Evolutionary conservation across 1,139 yeast species (phyloP).

Genomic region (Barnettozyma hawaiiensis): DNA sequence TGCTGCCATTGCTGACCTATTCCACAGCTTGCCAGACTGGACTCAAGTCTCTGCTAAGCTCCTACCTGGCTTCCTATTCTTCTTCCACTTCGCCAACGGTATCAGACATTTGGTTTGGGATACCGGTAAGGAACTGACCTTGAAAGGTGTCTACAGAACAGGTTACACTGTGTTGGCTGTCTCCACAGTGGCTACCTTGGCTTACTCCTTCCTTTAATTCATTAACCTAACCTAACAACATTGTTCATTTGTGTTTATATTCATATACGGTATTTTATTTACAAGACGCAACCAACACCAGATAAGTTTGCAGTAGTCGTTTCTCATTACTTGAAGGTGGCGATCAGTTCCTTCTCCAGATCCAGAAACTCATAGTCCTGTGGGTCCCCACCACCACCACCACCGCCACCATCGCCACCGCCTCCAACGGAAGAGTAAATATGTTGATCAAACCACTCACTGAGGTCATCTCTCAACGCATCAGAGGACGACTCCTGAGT

Average conservation of each 20-base stretch:
- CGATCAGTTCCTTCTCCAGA: background rate
- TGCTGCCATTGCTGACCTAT: constrained; percentile 46
- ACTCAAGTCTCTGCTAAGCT: constrained; percentile 64
- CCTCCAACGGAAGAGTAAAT: no score
- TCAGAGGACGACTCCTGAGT: constrained; percentile 2
- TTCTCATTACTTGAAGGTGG: constrained; percentile 1
- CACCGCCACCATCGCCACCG: no score
- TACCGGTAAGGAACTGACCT: constrained; percentile 66
- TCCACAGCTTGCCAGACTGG: constrained; percentile 54
- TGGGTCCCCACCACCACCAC: background rate
- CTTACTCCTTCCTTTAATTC: constrained; percentile 36
- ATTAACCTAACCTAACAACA: no score
- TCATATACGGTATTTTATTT: constrained; percentile 6
- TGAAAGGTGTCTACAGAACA: constrained; percentile 87
- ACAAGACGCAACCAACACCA: no score
- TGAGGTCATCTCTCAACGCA: background rate
- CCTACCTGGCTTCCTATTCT: constrained; percentile 73
- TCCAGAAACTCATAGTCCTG: constrained; percentile 2
- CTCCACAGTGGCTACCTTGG: constrained; percentile 61
- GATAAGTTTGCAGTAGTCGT: background rate
- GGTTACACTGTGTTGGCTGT: constrained; percentile 80
- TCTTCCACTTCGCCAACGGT: constrained; percentile 82
- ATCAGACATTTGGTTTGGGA: constrained; percentile 94
- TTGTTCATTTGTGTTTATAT: constrained; percentile 3
- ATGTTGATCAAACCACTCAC: constrained; percentile 4